Evolutionary conservation across 345 rosid genomes (phyloP).

Genomic region (Pugionium cornutum): DNA sequence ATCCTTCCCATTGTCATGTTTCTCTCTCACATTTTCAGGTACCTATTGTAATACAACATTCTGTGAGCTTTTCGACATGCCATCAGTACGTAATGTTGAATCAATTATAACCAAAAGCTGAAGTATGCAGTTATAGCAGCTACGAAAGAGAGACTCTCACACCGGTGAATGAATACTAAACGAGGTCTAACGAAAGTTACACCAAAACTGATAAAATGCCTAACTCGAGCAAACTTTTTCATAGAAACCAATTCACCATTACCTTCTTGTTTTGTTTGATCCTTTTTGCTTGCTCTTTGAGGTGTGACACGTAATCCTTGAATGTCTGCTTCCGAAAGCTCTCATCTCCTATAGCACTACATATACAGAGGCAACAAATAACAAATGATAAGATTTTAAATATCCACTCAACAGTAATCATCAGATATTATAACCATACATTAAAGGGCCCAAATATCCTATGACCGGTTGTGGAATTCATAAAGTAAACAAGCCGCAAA

Average conservation of each 20-base stretch:
- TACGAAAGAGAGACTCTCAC: conserved; percentile 8
- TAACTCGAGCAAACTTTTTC: conserved; percentile 1
- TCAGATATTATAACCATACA: conserved; percentile 12
- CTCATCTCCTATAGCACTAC: conserved; percentile 76
- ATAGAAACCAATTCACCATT: conserved; percentile 14
- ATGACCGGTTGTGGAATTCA: neutral
- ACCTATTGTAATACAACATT: conserved; percentile 48
- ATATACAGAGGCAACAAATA: conserved; percentile 24
- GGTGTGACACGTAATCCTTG: conserved; percentile 61
- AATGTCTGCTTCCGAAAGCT: conserved; percentile 61
- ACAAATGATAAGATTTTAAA: neutral
- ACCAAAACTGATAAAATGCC: conserved; percentile 23
- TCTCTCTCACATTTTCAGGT: conserved; percentile 68
- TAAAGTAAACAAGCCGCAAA: conserved; percentile 2
- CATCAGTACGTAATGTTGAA: conserved; percentile 10
- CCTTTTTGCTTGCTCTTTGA: conserved; percentile 68
- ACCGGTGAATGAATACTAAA: conserved; percentile 11
- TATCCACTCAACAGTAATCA: conserved; percentile 17
- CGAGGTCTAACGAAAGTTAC: conserved; percentile 10
- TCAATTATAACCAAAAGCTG: conserved; percentile 12
- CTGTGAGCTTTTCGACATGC: conserved; percentile 21
- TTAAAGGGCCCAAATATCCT: conserved; percentile 1
- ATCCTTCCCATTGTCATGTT: conserved; percentile 60
- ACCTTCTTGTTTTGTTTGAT: conserved; percentile 72
- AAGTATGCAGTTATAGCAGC: conserved; percentile 23